Conservation (phyloP, 1,139 yeast species). For the Pichia sp. region DNA sequence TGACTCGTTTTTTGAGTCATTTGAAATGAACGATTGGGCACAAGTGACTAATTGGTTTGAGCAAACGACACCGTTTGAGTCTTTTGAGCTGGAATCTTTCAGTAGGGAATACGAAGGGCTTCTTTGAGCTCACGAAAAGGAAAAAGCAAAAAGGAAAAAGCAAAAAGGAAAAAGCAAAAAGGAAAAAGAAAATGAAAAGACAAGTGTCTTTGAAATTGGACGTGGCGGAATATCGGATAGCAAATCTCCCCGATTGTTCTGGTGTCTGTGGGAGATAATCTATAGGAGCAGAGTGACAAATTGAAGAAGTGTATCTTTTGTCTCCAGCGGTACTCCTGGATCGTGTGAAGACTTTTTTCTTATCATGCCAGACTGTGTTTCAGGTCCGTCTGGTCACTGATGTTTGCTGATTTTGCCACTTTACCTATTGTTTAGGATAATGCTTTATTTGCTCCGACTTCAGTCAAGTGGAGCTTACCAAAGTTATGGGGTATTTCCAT, state of each 20-base stretch:
- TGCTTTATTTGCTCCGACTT: constrained; percentile 95
- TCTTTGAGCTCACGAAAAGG: neutral
- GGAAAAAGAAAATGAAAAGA: no score
- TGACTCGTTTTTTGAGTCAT: neutral
- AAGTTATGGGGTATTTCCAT: constrained; percentile 96
- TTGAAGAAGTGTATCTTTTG: no score
- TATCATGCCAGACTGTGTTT: no score
- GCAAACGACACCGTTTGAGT: constrained; percentile 3
- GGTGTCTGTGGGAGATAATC: no score
- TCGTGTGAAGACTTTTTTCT: no score
- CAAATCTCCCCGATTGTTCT: no score
- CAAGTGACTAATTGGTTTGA: constrained; percentile 8
- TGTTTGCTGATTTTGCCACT: constrained; percentile 93
- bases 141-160: no score
- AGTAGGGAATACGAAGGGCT: neutral
- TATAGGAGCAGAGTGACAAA: no score
- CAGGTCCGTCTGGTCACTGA: constrained; percentile 16
- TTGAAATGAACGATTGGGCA: constrained; percentile 7
- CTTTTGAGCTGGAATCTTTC: constrained; percentile 2
- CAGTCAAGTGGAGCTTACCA: constrained; percentile 98
- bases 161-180: no score
- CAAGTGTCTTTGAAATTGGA: no score
- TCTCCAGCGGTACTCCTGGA: no score
- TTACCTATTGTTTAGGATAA: constrained; percentile 93
- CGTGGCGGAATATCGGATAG: neutral